These are phyloP conservation scores for Cladosporium sp. DNA, from an alignment of 2,329 filamentous ascomycete genomes.

Conservation along the genomic window DNA sequence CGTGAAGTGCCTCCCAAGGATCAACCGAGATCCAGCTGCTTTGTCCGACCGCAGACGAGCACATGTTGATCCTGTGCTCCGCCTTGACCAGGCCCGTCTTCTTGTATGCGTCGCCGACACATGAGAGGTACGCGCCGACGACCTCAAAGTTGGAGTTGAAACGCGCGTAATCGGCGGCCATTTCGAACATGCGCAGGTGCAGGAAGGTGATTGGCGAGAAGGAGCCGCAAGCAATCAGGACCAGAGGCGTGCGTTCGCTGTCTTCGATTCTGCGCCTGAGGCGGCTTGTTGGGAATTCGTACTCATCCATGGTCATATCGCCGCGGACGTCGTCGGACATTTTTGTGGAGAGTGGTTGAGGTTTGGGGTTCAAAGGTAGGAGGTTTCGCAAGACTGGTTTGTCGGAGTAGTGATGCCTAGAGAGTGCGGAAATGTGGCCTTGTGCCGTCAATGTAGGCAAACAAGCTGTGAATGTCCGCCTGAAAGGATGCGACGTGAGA, in stretches of 20 bases:
- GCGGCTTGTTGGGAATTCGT: slow-evolving; percentile 64
- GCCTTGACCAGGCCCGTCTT: slow-evolving; percentile 77
- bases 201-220: slow-evolving; percentile 56
- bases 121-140: slow-evolving; percentile 80
- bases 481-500: slow-evolving; percentile 6
- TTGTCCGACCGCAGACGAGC: slow-evolving; percentile 75
- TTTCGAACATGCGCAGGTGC: slow-evolving; percentile 84
- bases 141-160: slow-evolving; percentile 80
- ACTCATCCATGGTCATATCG: slow-evolving; percentile 48
- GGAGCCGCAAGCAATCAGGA: slow-evolving; percentile 69
- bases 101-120: slow-evolving; percentile 75
- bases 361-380: slow-evolving; percentile 20
- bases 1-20: slow-evolving; percentile 83
- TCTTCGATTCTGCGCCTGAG: slow-evolving; percentile 60
- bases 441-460: slow-evolving; percentile 9
- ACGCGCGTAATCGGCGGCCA: slow-evolving; percentile 78
- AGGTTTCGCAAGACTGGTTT: slow-evolving; percentile 19
- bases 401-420: slow-evolving; percentile 7
- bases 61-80: slow-evolving; percentile 80
- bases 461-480: background rate
- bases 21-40: slow-evolving; percentile 82
- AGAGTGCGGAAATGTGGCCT: background rate
- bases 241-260: slow-evolving; percentile 61
- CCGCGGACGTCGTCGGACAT: slow-evolving; percentile 29
- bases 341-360: slow-evolving; percentile 27